phyloP scores from a whole-genome alignment of 192 early-diverging fungal species.

The Paraglomus occultum region DNA sequence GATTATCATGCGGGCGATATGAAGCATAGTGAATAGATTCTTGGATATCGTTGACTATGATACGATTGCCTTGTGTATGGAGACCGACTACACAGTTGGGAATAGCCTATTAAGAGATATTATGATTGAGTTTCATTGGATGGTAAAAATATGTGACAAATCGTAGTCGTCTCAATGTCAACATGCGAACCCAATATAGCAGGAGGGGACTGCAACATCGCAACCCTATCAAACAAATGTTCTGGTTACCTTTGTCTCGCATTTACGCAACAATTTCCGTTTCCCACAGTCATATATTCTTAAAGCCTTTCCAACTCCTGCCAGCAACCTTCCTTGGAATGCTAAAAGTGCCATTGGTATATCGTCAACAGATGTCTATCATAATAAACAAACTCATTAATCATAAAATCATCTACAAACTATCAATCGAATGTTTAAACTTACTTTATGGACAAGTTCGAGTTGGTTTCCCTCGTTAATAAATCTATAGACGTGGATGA shows the following conservation, averaged over 20 bases:
- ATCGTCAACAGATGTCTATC: slow-evolving; percentile 76
- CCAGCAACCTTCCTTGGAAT: slow-evolving; percentile 88
- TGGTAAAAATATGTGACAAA: no score
- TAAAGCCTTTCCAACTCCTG: slow-evolving; percentile 82
- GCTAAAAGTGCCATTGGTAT: slow-evolving; percentile 77
- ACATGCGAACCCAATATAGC: neutral
- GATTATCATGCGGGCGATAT: slow-evolving; percentile 72
- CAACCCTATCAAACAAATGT: neutral
- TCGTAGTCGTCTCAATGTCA: no score
- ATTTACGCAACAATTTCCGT: slow-evolving; percentile 86
- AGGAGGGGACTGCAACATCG: slow-evolving; percentile 6
- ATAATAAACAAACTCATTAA: neutral
- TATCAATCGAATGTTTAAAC: neutral
- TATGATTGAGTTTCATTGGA: no score
- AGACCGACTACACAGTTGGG: slow-evolving; percentile 71
- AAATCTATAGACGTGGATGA: slow-evolving; percentile 75
- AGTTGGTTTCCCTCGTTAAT: slow-evolving; percentile 57
- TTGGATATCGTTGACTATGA: slow-evolving; percentile 85
- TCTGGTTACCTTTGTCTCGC: slow-evolving; percentile 68
- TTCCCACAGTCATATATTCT: slow-evolving; percentile 93
- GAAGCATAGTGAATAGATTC: slow-evolving; percentile 81
- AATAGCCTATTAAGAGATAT: slow-evolving; percentile 49
- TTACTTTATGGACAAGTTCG: slow-evolving; percentile 73
- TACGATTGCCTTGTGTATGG: slow-evolving; percentile 76
- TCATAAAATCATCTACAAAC: neutral